Conservation (phyloP, 2,329 filamentous ascomycete species). For the Ceratocystis eucalypticola region DNA sequence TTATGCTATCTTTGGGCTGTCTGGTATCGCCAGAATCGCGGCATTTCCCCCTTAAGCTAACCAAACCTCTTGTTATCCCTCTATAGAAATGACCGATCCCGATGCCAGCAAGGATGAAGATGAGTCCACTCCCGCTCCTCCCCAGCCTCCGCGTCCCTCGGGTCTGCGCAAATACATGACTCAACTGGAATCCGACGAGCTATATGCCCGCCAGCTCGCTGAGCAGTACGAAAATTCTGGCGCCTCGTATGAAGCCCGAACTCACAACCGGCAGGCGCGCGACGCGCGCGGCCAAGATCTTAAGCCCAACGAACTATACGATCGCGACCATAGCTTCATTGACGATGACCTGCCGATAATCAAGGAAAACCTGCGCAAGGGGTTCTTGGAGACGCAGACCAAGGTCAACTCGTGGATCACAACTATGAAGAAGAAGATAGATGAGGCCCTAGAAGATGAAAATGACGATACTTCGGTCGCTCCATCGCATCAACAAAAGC, state of each 20-base stretch:
- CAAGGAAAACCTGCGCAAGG: slow-evolving; percentile 82
- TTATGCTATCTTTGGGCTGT: no score
- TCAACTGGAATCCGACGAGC: slow-evolving; percentile 81
- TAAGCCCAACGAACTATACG: slow-evolving; percentile 40
- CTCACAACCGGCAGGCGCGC: slow-evolving; percentile 23
- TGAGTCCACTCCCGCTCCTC: slow-evolving; percentile 45
- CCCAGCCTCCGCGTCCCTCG: slow-evolving; percentile 66
- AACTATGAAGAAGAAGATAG: slow-evolving; percentile 81
- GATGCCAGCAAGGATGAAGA: slow-evolving; percentile 46
- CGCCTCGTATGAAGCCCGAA: slow-evolving; percentile 41
- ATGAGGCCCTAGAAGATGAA: slow-evolving; percentile 70
- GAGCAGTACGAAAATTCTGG: slow-evolving; percentile 67
- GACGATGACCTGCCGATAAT: slow-evolving; percentile 94
- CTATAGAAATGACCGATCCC: slow-evolving; percentile 62
- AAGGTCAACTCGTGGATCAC: slow-evolving; percentile 90
- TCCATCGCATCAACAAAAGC: slow-evolving; percentile 8
- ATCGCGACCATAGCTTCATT: slow-evolving; percentile 75
- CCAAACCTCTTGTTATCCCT: neutral
- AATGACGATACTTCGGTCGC: slow-evolving; percentile 33
- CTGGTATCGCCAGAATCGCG: no score
- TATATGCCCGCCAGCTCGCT: slow-evolving; percentile 82
- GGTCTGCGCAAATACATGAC: slow-evolving; percentile 47
- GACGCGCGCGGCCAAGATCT: slow-evolving; percentile 31
- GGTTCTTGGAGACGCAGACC: slow-evolving; percentile 84
- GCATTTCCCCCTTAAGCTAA: neutral